Conservation (phyloP, 1,139 yeast species). For the Yamadazyma conglobata region DNA sequence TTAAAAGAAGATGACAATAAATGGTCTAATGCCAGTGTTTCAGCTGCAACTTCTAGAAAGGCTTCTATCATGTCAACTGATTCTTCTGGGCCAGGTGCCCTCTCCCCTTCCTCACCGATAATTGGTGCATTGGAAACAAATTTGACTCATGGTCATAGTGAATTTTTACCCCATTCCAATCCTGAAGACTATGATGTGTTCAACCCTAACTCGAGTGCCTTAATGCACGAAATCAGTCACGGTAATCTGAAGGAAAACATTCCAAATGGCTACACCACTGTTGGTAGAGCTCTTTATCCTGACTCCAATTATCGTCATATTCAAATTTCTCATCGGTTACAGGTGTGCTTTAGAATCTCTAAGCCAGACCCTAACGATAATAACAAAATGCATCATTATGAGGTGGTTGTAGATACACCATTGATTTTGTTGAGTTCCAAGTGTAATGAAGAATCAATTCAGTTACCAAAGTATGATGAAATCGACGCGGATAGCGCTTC, state of each 20-base stretch:
- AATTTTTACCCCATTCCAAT: slow-evolving; percentile 15
- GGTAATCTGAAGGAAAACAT: slow-evolving; percentile 28
- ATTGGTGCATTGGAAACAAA: slow-evolving; percentile 45
- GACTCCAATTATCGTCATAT: slow-evolving; percentile 71
- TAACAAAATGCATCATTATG: slow-evolving; percentile 72
- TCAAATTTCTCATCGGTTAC: slow-evolving; percentile 71
- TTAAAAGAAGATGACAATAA: slow-evolving; percentile 23
- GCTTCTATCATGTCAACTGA: slow-evolving; percentile 19
- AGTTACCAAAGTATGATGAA: slow-evolving; percentile 63
- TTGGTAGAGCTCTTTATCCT: slow-evolving; percentile 50
- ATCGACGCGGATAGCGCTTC: slow-evolving; percentile 12
- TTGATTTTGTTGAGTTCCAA: slow-evolving; percentile 66
- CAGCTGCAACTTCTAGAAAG: slow-evolving; percentile 22
- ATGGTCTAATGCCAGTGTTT: slow-evolving; percentile 4
- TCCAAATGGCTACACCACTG: slow-evolving; percentile 35
- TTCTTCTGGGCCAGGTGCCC: slow-evolving; percentile 7
- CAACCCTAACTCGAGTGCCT: slow-evolving; percentile 28
- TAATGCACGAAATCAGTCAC: slow-evolving; percentile 24
- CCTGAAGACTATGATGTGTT: slow-evolving; percentile 19
- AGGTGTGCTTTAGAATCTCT: slow-evolving; percentile 74
- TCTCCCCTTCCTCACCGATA: slow-evolving; percentile 32
- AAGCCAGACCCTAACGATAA: slow-evolving; percentile 56
- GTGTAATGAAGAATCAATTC: slow-evolving; percentile 65
- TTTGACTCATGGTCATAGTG: slow-evolving; percentile 26
- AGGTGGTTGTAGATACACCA: slow-evolving; percentile 87